A percentile compares a stretch with the other conserved stretches of the same genome.
Conservation (phyloP, 2,329 filamentous ascomycete genomes). For the Talaromyces sp. region DNA sequence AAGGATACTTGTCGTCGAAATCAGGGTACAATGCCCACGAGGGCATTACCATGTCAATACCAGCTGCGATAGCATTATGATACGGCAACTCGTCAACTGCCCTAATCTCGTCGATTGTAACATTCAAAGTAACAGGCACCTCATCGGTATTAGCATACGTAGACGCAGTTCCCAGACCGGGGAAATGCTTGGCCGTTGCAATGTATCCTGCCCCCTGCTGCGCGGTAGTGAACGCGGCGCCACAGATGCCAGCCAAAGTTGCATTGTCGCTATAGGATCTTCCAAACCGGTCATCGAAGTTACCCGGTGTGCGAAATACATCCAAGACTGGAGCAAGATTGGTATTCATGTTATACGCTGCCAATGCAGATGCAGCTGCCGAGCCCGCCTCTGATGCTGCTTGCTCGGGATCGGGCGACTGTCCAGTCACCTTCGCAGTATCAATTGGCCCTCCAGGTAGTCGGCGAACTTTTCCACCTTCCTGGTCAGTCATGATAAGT, state of each 20-base stretch:
- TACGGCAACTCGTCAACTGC: constrained; percentile 25
- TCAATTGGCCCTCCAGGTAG: constrained; percentile 23
- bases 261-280: constrained; percentile 27
- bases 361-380: constrained; percentile 20
- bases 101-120: constrained; percentile 20
- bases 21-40: constrained; percentile 29
- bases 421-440: constrained; percentile 24
- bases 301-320: constrained; percentile 23
- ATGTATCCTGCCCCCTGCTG: constrained; percentile 22
- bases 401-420: constrained; percentile 15
- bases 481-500: constrained; percentile 31
- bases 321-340: constrained; percentile 29
- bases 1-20: constrained; percentile 23
- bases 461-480: constrained; percentile 27
- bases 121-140: constrained; percentile 24
- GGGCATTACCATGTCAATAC: constrained; percentile 28
- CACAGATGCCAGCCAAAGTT: constrained; percentile 21
- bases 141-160: constrained; percentile 25
- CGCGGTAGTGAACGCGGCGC: constrained; percentile 19
- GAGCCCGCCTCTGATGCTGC: constrained; percentile 22
- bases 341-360: constrained; percentile 19
- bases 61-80: constrained; percentile 21
- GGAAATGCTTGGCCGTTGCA: constrained; percentile 29
- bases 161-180: constrained; percentile 25
- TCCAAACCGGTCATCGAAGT: constrained; percentile 24